Base-by-base conservation (phyloP, 2,329 filamentous ascomycete genomes). In the Ampelomyces quisqualis region DNA sequence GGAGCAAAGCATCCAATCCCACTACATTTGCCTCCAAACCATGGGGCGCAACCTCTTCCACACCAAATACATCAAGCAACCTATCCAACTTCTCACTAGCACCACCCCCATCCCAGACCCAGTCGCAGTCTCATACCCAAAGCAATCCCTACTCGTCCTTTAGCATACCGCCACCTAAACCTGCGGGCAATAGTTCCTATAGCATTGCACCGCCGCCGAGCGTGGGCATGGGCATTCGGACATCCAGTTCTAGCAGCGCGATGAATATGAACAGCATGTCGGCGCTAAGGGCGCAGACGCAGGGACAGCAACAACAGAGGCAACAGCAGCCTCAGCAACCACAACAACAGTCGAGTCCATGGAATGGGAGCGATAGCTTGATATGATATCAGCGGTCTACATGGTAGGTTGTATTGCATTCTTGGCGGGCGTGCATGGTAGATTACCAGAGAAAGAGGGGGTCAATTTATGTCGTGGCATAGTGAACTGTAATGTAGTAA, bases 41-140 rank as follows among this genome's bases (percentile, higher is more conserved):
- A 2, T 67, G 63, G 63, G 54, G 55, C 7, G 50, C 36, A 18
- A 37, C 43, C 2, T 49, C 56, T 2, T 54, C 44, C 17, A 48
- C 40, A 9, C 45, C 41, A 29, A 43, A 31, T 19, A 44, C 38
- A 24, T 26, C 58, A 29, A 51, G 45, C 35, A 43, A 45, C 4
- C 45, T 60, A 5, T 67, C 73, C 0, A 72, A 74, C 11, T 70
- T 67, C 45, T 80, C 41, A 74, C 80, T 66, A 79, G 78, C 78
- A 68, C 75, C 11, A 61, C 77, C 45, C 13, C 52, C 49, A 4
- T 39, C 53, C 14, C 56, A 57, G 13, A 20, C 48, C 11, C 49
- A 52, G 20, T 29, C 43, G 7, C 50, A 55, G 29, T 43, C 42
- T 18, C 40, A 49, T 22, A 26, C 28, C n/a, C 50, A 62, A 18